Conservation (phyloP, 208 protist species). For the Polymyxa betae region DNA sequence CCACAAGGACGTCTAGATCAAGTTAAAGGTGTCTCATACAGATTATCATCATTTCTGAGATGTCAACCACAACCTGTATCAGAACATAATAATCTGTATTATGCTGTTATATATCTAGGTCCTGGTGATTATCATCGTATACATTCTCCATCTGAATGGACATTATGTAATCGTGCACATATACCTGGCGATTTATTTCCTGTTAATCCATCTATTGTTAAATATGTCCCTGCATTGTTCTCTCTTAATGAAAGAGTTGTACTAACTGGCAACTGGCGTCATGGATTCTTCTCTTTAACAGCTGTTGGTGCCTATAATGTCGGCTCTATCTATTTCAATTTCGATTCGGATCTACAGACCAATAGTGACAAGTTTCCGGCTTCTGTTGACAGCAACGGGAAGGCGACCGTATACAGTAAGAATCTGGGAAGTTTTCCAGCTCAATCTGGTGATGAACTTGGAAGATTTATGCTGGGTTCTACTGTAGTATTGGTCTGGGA, state of each 20-base stretch:
- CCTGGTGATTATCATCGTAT: constrained; percentile 1
- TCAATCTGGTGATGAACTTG: neutral
- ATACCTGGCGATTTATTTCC: neutral
- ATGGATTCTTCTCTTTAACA: neutral
- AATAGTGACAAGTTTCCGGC: too few relatives aligned
- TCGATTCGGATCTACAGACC: neutral
- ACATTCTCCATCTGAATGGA: neutral
- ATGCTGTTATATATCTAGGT: neutral
- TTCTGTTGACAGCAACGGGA: too few relatives aligned
- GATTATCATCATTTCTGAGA: neutral
- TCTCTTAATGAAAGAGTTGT: neutral
- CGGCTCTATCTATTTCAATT: neutral
- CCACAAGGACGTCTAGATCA: neutral
- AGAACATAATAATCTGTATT: neutral
- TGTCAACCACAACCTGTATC: neutral
- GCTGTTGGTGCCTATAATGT: constrained; percentile 1
- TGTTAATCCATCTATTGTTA: neutral
- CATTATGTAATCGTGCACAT: neutral
- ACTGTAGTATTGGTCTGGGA: neutral
- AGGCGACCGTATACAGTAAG: neutral
- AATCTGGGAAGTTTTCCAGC: neutral
- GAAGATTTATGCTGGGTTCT: neutral
- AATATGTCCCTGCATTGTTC: neutral
- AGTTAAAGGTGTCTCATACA: neutral
- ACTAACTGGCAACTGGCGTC: neutral